These are phyloP conservation scores for Penicillium mononematosum DNA, from an alignment of 495 filamentous ascomycete genomes.

Conservation along the genomic window DNA sequence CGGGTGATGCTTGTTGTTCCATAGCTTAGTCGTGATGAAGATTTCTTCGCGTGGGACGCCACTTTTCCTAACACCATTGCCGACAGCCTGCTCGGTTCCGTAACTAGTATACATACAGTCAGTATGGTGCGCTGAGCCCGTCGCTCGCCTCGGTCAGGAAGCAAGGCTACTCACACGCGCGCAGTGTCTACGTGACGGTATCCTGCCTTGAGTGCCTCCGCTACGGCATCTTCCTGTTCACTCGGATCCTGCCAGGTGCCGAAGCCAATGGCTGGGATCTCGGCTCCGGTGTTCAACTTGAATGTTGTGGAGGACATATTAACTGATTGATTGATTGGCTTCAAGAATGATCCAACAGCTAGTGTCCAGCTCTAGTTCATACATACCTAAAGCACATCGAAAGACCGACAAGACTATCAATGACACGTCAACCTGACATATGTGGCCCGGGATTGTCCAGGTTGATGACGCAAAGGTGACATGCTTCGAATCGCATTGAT, in stretches of 20 bases:
- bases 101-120: constrained; percentile 36
- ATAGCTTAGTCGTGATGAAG: constrained; percentile 71
- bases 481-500: neutral
- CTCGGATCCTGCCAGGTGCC: constrained; percentile 53
- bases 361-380: neutral
- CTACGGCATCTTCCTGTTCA: constrained; percentile 46
- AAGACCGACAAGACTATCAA: neutral
- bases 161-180: constrained; percentile 38
- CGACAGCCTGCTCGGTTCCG: constrained; percentile 51
- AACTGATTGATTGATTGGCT: too few relatives aligned
- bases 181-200: constrained; percentile 65
- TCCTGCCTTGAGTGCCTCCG: constrained; percentile 52
- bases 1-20: constrained; percentile 66
- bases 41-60: constrained; percentile 57
- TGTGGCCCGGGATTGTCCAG: neutral
- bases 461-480: neutral
- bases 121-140: neutral
- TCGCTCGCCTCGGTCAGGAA: neutral
- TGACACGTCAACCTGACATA: neutral
- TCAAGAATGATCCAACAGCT: neutral
- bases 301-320: constrained; percentile 29
- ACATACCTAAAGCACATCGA: neutral
- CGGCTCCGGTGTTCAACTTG: constrained; percentile 51
- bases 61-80: constrained; percentile 55
- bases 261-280: constrained; percentile 49